A percentile compares a stretch with the other conserved stretches of the same genome.
phyloP scores from a whole-genome alignment of 1,284 basidiomycete species.

The Sporisorium scitamineum region DNA sequence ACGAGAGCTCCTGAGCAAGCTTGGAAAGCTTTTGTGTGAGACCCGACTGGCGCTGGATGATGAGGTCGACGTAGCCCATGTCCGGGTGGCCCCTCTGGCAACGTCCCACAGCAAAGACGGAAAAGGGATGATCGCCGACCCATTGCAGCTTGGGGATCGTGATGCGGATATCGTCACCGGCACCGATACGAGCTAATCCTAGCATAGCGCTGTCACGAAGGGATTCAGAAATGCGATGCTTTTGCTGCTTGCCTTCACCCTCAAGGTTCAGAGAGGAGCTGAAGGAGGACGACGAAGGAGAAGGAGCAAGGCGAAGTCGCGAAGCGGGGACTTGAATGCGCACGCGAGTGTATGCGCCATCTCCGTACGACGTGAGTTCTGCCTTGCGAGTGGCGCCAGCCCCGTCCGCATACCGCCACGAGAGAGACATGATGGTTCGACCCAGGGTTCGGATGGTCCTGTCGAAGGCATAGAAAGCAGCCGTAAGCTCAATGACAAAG shows the following conservation, averaged over 20 bases:
- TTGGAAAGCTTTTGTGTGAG: conserved; percentile 31
- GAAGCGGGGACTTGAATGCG: conserved; percentile 33
- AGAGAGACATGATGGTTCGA: conserved; percentile 19
- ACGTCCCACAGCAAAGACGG: conserved; percentile 33
- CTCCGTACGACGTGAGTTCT: conserved; percentile 8
- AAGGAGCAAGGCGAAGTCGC: conserved; percentile 11
- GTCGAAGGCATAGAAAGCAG: conserved; percentile 42
- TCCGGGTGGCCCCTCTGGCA: conserved; percentile 7
- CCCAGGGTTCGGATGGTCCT: conserved; percentile 22
- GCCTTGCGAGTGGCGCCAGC: conserved; percentile 24
- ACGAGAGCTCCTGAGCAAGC: conserved; percentile 2
- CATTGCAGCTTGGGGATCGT: conserved; percentile 37
- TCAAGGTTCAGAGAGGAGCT: conserved; percentile 2
- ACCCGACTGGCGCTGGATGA: conserved; percentile 28
- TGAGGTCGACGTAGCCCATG: conserved; percentile 29
- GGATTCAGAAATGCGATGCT: not conserved
- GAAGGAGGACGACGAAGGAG: not conserved
- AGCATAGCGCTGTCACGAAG: not conserved
- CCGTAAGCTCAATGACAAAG: conserved; percentile 28
- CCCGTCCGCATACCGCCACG: conserved; percentile 26
- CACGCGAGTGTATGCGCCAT: conserved; percentile 18
- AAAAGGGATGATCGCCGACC: conserved; percentile 49
- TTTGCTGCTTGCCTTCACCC: not conserved
- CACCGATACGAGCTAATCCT: conserved; percentile 14
- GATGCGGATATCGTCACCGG: conserved; percentile 41